A percentile compares a stretch with the other conserved stretches of the same genome.
phyloP scores from a whole-genome alignment of 495 filamentous ascomycete species.

The Podospora appendiculata region DNA sequence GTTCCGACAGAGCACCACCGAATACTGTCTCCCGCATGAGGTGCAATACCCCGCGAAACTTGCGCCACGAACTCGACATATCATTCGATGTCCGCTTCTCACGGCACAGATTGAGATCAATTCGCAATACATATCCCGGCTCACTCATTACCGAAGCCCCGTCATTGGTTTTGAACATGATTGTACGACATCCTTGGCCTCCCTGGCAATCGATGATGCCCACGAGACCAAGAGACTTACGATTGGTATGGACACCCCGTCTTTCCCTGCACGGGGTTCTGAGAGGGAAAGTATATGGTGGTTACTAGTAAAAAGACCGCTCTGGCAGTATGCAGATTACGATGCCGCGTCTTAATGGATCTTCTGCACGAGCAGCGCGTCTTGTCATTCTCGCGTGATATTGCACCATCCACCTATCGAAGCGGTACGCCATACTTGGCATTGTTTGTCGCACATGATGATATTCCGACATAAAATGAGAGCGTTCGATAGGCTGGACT shows the following conservation, averaged over 20 bases:
- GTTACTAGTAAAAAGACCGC: too few species aligned
- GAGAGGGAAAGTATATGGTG: too few species aligned
- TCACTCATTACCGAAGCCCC: background rate
- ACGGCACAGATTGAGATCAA: background rate
- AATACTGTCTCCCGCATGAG: conserved; percentile 1
- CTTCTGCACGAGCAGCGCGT: background rate
- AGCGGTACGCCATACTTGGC: conserved; percentile 1
- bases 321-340: too few species aligned
- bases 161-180: background rate
- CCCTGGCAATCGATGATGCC: too few species aligned
- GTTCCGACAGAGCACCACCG: background rate
- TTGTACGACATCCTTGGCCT: too few species aligned
- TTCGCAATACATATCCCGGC: background rate
- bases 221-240: too few species aligned
- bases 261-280: too few species aligned
- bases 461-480: too few species aligned
- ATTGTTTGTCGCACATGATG: background rate
- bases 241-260: too few species aligned
- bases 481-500: too few species aligned
- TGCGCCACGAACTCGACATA: conserved; percentile 4
- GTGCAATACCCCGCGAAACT: conserved; percentile 11
- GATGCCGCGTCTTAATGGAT: background rate
- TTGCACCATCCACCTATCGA: conserved; percentile 11
- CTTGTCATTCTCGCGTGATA: conserved; percentile 21
- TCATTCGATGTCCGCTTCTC: background rate